Conservation (phyloP, 108 stramenopile genomes). For the Pseudonitzschia pungens region DNA sequence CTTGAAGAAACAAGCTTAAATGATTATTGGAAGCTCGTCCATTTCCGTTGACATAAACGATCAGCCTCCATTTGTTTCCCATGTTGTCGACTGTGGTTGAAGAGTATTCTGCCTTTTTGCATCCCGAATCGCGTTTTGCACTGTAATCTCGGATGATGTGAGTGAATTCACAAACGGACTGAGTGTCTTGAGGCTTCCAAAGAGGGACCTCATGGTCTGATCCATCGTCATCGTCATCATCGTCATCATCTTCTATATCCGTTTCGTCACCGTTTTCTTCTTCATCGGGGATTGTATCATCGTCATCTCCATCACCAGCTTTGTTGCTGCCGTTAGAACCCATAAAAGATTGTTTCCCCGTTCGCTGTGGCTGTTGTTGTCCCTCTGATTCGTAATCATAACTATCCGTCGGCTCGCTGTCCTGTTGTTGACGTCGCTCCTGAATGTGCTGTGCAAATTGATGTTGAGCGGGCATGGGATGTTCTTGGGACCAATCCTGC, state of each 20-base stretch:
- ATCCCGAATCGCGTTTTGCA: conserved; percentile 84
- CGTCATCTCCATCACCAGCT: not conserved
- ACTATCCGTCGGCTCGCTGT: not conserved
- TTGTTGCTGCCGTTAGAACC: conserved; percentile 13
- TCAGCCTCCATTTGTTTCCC: conserved; percentile 88
- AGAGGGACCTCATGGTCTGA: conserved; percentile 11
- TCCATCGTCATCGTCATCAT: conserved; percentile 16
- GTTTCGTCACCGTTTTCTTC: conserved; percentile 10
- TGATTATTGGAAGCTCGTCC: conserved; percentile 87
- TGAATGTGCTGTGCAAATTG: not conserved
- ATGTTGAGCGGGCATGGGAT: not conserved
- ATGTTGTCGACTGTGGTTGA: conserved; percentile 72
- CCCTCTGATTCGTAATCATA: conserved; percentile 3
- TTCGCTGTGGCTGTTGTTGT: conserved; percentile 2
- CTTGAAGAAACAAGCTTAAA: conserved; percentile 84
- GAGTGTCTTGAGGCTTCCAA: conserved; percentile 80
- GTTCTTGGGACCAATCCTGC: not conserved
- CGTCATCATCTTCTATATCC: conserved; percentile 5
- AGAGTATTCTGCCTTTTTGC: conserved; percentile 90
- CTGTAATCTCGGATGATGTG: conserved; percentile 79
- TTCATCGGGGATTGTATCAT: conserved; percentile 7
- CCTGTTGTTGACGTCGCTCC: not conserved
- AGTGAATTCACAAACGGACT: conserved; percentile 87
- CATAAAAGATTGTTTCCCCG: conserved; percentile 1
- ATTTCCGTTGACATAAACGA: conserved; percentile 90